Evolutionary conservation across 148 eudicot species (phyloP), one percentile per base, ranked within the genome.

Genomic region (Rhododendron vialii): DNA sequence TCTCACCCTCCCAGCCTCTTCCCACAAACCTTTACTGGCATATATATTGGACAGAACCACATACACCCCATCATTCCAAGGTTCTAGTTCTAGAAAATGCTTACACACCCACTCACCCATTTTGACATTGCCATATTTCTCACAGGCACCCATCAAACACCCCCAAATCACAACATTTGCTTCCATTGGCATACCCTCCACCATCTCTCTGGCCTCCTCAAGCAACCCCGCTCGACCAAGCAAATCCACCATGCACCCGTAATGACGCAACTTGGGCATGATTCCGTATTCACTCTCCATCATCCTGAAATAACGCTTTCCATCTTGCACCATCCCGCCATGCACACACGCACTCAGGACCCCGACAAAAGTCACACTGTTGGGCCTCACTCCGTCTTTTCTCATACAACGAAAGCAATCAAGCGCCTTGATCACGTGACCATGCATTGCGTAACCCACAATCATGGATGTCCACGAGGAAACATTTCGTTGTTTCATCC

Each of bases 401-500:
- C 88, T 87, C 98, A 96, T 96, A 7, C 82, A 85, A 67, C 35
- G 76, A 71, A 96, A 95, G 82, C 86, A 91, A 41, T 89, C 88
- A 26, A 95, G 81, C 9, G 98, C 95, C 48, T 95, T 92, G 7
- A 65, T 78, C 14, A 89, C 92, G 22, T 89, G 86, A 28, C 98
- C 96, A 50, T 96, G 93, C 76, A 88, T 89, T 7, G 93, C 98
- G 75, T 91, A 95, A 30, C 98, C 98, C 22, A 93, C 95, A 65
- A 96, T 95, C 96, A 96, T 92, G 18, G 98, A 92, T 12, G 95
- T 95, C 98, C 98, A 96, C 0, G 99, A 96, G 1, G 95, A 94
- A 74, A 95, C 96, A 50, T 92, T 96, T 38, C 86, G 84, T 84
- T 87, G 86, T 26, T 78, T 83, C 95, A 96, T 96, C 59, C 85